A percentile compares a stretch with the other conserved stretches of the same genome.
Conservation (phyloP, 768 basidiomycete genomes). For the Sporobolomyces pararoseus region DNA sequence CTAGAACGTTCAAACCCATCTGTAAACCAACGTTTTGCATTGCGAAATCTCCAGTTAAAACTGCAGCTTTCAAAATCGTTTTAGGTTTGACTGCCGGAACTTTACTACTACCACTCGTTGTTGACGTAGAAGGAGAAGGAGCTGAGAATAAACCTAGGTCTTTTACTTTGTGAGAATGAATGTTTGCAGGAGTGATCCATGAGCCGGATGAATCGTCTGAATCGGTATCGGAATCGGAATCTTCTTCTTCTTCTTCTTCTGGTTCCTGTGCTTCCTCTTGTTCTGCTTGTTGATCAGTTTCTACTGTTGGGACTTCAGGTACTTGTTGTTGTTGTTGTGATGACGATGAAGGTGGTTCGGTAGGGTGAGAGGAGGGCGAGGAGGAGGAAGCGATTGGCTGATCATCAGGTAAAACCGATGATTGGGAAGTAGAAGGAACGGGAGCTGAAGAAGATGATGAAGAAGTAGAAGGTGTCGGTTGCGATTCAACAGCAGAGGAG, state of each 20-base stretch:
- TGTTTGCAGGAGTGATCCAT: constrained; percentile 93
- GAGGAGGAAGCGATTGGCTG: neutral
- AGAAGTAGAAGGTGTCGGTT: neutral
- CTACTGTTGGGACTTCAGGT: neutral
- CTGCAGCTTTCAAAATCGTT: constrained; percentile 62
- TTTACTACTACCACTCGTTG: constrained; percentile 42
- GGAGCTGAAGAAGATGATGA: neutral
- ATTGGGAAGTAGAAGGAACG: neutral
- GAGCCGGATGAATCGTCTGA: constrained; percentile 52
- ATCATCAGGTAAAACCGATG: too few species aligned
- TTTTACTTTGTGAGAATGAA: constrained; percentile 76
- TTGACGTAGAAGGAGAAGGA: constrained; percentile 38
- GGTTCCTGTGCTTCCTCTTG: constrained; percentile 36
- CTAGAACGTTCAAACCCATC: constrained; percentile 84
- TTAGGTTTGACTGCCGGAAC: constrained; percentile 47
- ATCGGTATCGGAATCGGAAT: constrained; percentile 55
- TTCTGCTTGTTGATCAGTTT: neutral
- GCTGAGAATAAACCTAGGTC: constrained; percentile 75
- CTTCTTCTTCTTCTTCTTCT: constrained; percentile 60
- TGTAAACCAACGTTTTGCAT: constrained; percentile 97
- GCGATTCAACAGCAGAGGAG: neutral
- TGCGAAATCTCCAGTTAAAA: constrained; percentile 98
- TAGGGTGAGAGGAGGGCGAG: neutral
- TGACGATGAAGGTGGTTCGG: neutral
- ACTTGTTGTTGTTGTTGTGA: too few species aligned